Base-by-base conservation (phyloP, 805 yeast species). In the Lachancea meyersii region DNA sequence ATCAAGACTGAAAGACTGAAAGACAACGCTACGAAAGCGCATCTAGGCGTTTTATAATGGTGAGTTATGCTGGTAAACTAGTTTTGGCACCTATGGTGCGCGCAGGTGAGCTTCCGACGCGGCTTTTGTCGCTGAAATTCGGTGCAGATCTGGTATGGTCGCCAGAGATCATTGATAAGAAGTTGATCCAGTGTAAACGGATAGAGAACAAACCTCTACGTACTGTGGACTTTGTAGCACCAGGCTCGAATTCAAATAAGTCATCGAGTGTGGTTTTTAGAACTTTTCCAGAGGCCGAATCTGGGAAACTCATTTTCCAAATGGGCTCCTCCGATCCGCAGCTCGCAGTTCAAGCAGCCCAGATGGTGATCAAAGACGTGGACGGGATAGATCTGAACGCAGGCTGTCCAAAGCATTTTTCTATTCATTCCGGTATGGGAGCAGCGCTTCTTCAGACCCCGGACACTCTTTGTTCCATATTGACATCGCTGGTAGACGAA, bases 21-120 rank as follows among this genome's bases (percentile, higher is more conserved):
- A n/a, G n/a, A n/a, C n/a, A n/a, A n/a, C n/a, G n/a, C n/a, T n/a
- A n/a, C n/a, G n/a, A n/a, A n/a, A n/a, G n/a, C n/a, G n/a, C n/a
- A n/a, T n/a, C n/a, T n/a, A n/a, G n/a, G n/a, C n/a, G n/a, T n/a
- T n/a, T n/a, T n/a, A 6, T n/a, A 27, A 78, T 82, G 86, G 71
- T 83, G 4, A 77, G 75, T 26, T 89, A 79, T 64, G 73, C 76
- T 16, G 91, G 94, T 1, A 86, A 85, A 55, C 64, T 88, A 42
- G 94, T 82, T 17, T 73, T 91, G 31, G 97, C 97, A 1, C 98
- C 98, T 0, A 91, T 91, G 98, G 96, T 91, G 39, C 72, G 98
- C 27, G 84, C 91, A 31, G 96, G 97, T 10, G 98, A 93, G 65
- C 75, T 93, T 4, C 97, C 98, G 5, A 81, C 88, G 7, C 71